Evolutionary conservation across 1,284 basidiomycete species (phyloP), one percentile per base, ranked within the genome.

Genomic region (Inonotus hispidus): DNA sequence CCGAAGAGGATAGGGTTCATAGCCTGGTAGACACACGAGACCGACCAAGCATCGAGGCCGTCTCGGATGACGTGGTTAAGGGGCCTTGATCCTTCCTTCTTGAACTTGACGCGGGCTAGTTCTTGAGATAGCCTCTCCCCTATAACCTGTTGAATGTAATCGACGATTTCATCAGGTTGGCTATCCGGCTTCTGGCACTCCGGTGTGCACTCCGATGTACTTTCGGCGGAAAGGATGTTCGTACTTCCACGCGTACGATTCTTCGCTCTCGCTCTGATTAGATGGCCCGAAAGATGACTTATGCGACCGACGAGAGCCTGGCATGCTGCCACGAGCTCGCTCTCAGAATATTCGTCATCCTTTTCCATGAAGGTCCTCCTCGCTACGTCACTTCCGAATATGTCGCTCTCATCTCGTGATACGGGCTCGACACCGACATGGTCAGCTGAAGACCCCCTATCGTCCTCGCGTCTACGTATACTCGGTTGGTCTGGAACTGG

Each of bases 1-100:
- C 58, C 58, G 38, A 59, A 59, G 10, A 54, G 49, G 23, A 53
- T 13, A 43, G 50, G 35, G 8, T 53, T 39, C 21, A 59, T 59
- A 3, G 58, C 47, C 5, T 32, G 27, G 37, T 53, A 27, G 3
- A 59, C 7, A n/a, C 47, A 53, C 19, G 41, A 53, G 7, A 38
- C 23, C 19, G 38, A 43, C 58, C 58, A 59, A n/a, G 25, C 50
- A 41, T 59, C 38, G n/a, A 50, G 38, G 27, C 47, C 58, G 23
- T 59, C 50, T n/a, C 45, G 49, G 11, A 59, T 45, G 41, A 21
- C 7, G 19, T n/a, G 41, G 41, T 43, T 21, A 21, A n/a, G 6
- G 16, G 41, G 11, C 2, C 7, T 43, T n/a, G 41, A n/a, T 2
- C 41, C 19, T 43, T 16, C 19, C 41, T 10, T 43, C 7, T n/a